These are phyloP conservation scores for Malassezia psittaci DNA, from an alignment of 1,284 basidiomycete species.

Conservation along the genomic window DNA sequence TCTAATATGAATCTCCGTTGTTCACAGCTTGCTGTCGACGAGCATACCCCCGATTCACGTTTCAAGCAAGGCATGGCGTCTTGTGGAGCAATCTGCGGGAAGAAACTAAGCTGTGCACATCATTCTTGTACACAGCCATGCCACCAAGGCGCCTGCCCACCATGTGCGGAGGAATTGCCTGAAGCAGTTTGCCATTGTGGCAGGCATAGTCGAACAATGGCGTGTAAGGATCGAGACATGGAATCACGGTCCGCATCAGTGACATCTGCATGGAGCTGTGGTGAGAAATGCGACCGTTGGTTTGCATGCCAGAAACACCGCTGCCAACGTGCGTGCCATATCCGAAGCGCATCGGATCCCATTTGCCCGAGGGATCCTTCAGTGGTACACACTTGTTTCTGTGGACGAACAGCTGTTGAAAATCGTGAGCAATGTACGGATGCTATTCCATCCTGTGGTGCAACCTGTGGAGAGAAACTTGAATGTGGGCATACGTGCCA, in stretches of 20 bases:
- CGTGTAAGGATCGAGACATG: conserved; percentile 32
- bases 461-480: conserved; percentile 25
- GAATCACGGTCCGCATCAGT: conserved; percentile 18
- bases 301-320: conserved; percentile 37
- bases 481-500: conserved; percentile 36
- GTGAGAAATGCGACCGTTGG: conserved; percentile 24
- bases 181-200: conserved; percentile 38
- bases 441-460: conserved; percentile 34
- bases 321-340: conserved; percentile 34
- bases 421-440: conserved; percentile 30
- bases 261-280: conserved; percentile 22
- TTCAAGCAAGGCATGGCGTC: conserved; percentile 18
- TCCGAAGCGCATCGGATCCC: conserved; percentile 15
- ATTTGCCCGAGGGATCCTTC: conserved; percentile 33
- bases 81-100: conserved; percentile 33
- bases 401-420: conserved; percentile 26
- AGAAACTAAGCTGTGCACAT: conserved; percentile 33
- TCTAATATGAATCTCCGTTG: conserved; percentile 29
- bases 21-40: conserved; percentile 25
- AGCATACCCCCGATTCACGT: background rate
- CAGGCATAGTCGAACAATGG: conserved; percentile 25
- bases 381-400: conserved; percentile 33
- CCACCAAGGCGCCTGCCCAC: conserved; percentile 33
- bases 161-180: conserved; percentile 23
- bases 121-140: conserved; percentile 33